Conservation (phyloP, 169 alveolate species). For the Eimeria sp. region DNA sequence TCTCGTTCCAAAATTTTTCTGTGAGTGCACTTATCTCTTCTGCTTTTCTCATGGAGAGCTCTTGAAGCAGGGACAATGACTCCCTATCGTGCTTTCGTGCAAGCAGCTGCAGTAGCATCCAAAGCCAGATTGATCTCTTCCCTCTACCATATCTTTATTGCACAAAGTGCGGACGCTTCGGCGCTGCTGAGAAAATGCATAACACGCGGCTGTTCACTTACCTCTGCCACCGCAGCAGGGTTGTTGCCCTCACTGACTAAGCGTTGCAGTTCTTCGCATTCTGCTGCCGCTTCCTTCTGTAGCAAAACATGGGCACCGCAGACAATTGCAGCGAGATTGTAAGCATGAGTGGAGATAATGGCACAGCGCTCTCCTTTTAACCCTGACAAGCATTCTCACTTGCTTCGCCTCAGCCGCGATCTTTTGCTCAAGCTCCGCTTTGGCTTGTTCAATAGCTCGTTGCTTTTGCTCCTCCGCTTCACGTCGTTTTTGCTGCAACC, state of each 20-base stretch:
- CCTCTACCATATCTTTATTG: background rate
- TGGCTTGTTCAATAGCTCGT: slow-evolving; percentile 14
- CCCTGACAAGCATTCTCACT: background rate
- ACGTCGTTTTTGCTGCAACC: slow-evolving; percentile 31
- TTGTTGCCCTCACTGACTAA: slow-evolving; percentile 52
- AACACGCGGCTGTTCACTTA: background rate
- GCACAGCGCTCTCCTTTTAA: background rate
- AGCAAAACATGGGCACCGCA: background rate
- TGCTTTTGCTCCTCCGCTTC: slow-evolving; percentile 66
- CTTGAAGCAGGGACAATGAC: slow-evolving; percentile 29
- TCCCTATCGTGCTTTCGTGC: slow-evolving; percentile 61
- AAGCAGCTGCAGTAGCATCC: slow-evolving; percentile 54
- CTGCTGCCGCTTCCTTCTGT: slow-evolving; percentile 64
- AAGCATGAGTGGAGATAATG: background rate
- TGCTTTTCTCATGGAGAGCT: slow-evolving; percentile 65
- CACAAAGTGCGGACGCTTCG: background rate
- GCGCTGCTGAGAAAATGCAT: background rate
- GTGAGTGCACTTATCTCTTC: slow-evolving; percentile 51
- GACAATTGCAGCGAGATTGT: background rate
- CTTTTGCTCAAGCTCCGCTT: slow-evolving; percentile 62
- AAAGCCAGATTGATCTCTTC: background rate
- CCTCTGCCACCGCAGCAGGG: slow-evolving; percentile 66
- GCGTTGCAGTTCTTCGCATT: slow-evolving; percentile 23
- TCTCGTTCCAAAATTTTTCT: slow-evolving; percentile 60
- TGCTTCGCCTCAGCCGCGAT: slow-evolving; percentile 29